Evolutionary conservation across 1,284 basidiomycete species (phyloP).

Genomic region (Lignosus rhinocerotis): DNA sequence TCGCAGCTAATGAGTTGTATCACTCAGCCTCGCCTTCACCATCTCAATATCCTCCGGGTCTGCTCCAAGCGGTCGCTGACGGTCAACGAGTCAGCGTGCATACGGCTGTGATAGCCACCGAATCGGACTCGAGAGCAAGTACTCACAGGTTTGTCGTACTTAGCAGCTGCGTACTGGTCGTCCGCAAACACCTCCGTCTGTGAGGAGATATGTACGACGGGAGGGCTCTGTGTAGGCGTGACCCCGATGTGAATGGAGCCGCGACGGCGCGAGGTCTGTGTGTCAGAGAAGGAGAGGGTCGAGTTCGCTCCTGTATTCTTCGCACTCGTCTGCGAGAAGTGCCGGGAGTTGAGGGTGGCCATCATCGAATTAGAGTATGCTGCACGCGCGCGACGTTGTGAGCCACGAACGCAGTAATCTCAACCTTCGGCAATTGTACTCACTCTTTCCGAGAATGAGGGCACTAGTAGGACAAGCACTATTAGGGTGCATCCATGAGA

Average conservation of each 20-base stretch:
- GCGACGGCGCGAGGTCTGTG: background rate
- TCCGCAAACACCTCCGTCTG: conserved; percentile 1
- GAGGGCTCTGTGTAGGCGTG: background rate
- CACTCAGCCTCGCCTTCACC: too few species aligned
- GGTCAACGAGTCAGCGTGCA: too few species aligned
- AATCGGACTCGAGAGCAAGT: too few species aligned
- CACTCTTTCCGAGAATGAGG: conserved; percentile 7
- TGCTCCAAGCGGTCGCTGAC: too few species aligned
- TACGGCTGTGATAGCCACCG: too few species aligned
- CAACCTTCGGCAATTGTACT: background rate
- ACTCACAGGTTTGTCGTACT: too few species aligned
- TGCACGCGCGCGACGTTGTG: background rate
- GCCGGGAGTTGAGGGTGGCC: conserved; percentile 6
- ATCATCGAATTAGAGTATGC: conserved; percentile 10
- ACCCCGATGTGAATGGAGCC: background rate
- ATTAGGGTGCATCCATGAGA: background rate
- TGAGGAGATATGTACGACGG: conserved; percentile 4
- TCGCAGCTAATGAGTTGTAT: too few species aligned
- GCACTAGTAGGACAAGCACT: background rate
- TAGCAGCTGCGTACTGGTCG: background rate
- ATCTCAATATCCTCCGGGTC: too few species aligned
- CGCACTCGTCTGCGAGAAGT: background rate
- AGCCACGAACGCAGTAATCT: background rate
- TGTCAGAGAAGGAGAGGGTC: background rate
- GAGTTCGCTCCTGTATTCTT: background rate